phyloP scores from a whole-genome alignment of 768 basidiomycete species.

The Pisolithus microcarpus region DNA sequence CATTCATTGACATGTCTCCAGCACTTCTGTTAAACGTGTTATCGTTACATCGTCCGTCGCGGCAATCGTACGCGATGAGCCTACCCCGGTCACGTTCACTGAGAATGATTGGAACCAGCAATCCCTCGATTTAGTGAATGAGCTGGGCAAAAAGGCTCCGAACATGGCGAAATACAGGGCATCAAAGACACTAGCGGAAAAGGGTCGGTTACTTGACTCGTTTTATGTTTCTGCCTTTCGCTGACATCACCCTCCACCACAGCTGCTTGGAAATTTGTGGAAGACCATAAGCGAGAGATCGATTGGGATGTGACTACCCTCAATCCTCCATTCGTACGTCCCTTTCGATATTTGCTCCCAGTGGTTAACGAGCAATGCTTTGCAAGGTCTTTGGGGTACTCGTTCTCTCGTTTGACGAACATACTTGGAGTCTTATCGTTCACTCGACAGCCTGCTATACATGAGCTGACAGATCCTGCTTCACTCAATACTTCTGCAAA shows the following conservation, averaged over 20 bases:
- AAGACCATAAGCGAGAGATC: slow-evolving; percentile 26
- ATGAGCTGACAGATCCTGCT: slow-evolving; percentile 29
- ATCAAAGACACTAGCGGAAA: slow-evolving; percentile 61
- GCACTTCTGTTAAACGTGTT: slow-evolving; percentile 53
- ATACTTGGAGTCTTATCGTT: not conserved
- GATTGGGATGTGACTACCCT: slow-evolving; percentile 35
- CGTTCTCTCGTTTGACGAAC: not conserved
- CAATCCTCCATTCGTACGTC: slow-evolving; percentile 33
- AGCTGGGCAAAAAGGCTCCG: slow-evolving; percentile 39
- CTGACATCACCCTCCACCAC: not conserved
- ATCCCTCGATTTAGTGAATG: slow-evolving; percentile 30
- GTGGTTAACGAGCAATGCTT: not conserved
- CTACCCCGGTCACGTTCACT: slow-evolving; percentile 27
- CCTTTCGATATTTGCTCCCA: not conserved
- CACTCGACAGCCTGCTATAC: slow-evolving; percentile 33
- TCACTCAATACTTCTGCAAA: slow-evolving; percentile 36
- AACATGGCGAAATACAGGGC: slow-evolving; percentile 42
- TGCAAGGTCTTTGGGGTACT: slow-evolving; percentile 25
- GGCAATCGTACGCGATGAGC: slow-evolving; percentile 30
- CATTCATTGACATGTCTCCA: not conserved
- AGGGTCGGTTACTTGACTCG: slow-evolving; percentile 25
- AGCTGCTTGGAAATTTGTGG: slow-evolving; percentile 46
- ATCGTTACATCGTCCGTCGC: slow-evolving; percentile 62
- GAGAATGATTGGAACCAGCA: slow-evolving; percentile 59
- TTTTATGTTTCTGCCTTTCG: not conserved